phyloP scores from a whole-genome alignment of 2,329 filamentous ascomycete genomes.

The Trichophyton schoenleinii region DNA sequence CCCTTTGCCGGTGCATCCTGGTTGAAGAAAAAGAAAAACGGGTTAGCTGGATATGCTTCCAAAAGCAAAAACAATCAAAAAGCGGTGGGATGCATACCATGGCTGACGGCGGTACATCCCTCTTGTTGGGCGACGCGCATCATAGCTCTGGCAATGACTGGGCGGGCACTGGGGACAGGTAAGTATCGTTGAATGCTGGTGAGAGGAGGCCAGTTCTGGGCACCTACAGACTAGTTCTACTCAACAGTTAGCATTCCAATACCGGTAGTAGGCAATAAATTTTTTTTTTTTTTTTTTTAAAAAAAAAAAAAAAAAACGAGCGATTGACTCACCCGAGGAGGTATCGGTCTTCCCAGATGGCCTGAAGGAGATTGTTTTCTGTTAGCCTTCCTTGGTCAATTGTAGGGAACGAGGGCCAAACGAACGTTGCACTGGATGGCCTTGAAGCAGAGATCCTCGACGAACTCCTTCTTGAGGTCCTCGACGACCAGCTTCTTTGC shows the following conservation, averaged over 20 bases:
- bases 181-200: background rate
- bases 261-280: no score
- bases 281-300: no score
- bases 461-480: slow-evolving; percentile 60
- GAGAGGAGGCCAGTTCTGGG: background rate
- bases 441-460: slow-evolving; percentile 68
- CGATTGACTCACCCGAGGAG: slow-evolving; percentile 36
- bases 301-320: background rate
- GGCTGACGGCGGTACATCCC: slow-evolving; percentile 31
- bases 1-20: slow-evolving; percentile 36
- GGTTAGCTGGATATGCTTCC: background rate
- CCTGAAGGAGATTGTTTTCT: slow-evolving; percentile 25
- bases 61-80: background rate
- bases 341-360: slow-evolving; percentile 56
- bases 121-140: slow-evolving; percentile 31
- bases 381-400: background rate
- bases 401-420: background rate
- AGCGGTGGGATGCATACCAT: slow-evolving; percentile 16
- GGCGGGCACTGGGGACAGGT: slow-evolving; percentile 24
- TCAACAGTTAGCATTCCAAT: slow-evolving; percentile 13
- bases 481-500: slow-evolving; percentile 51
- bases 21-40: background rate
- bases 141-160: slow-evolving; percentile 38
- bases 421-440: slow-evolving; percentile 57
- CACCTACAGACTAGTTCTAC: slow-evolving; percentile 24